These are phyloP conservation scores for Peronospora belbahrii DNA, from an alignment of 352 stramenopile species.

Conservation along the genomic window DNA sequence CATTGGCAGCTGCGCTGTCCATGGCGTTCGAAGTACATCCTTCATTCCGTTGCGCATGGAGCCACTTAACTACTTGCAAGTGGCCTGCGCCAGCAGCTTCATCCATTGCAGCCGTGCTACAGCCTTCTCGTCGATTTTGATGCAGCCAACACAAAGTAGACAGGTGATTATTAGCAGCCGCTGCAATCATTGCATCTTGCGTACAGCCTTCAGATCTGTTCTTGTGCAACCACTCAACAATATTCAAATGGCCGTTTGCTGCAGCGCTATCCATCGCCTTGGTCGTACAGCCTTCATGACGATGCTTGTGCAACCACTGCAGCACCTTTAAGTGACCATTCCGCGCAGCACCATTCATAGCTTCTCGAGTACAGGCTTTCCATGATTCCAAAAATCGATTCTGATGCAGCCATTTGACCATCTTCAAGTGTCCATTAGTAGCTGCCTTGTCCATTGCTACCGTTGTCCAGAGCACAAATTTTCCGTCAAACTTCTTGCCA, in stretches of 20 bases:
- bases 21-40: constrained; percentile 24
- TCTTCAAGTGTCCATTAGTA: constrained; percentile 21
- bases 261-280: constrained; percentile 23
- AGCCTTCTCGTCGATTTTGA: constrained; percentile 18
- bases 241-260: constrained; percentile 17
- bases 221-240: constrained; percentile 26
- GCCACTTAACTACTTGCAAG: constrained; percentile 21
- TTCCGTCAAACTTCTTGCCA: constrained; percentile 21
- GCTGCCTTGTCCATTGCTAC: constrained; percentile 27
- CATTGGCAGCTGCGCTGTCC: constrained; percentile 27
- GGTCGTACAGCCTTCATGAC: constrained; percentile 22
- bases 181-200: constrained; percentile 19
- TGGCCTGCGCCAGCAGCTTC: constrained; percentile 14
- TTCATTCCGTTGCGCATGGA: constrained; percentile 16
- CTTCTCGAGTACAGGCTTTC: constrained; percentile 26
- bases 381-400: constrained; percentile 25
- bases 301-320: constrained; percentile 26
- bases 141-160: constrained; percentile 18
- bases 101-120: constrained; percentile 17
- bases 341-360: constrained; percentile 23
- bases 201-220: constrained; percentile 20
- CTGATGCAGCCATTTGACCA: constrained; percentile 36
- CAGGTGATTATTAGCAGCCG: constrained; percentile 18
- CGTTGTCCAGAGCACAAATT: constrained; percentile 26
- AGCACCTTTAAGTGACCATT: constrained; percentile 22